Conservation (phyloP, 805 yeast species). For the Saccharomycopsis oosterbeekiorum region DNA sequence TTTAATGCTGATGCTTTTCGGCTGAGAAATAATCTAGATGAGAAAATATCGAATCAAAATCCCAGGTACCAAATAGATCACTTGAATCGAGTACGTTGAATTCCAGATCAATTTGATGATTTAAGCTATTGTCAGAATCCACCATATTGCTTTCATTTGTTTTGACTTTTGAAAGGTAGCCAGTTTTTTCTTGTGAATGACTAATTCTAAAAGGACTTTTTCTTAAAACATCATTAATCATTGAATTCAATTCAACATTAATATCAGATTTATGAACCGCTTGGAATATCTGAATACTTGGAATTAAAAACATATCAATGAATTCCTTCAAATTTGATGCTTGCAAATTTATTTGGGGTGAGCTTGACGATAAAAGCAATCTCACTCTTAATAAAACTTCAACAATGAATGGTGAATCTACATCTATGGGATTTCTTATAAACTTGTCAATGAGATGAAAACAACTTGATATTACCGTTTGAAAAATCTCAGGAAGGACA, state of each 20-base stretch:
- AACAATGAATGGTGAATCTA: not conserved
- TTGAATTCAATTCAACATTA: not conserved
- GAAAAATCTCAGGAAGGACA: not conserved
- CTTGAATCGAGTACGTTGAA: no score
- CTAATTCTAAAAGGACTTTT: slow-evolving; percentile 12
- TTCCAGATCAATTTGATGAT: no score
- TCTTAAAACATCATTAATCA: slow-evolving; percentile 1
- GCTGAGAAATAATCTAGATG: no score
- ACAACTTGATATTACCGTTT: not conserved
- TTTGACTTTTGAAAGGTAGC: no score
- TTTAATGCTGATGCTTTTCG: no score
- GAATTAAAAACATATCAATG: slow-evolving; percentile 3
- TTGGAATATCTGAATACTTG: slow-evolving; percentile 1
- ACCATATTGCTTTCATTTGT: no score
- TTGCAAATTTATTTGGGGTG: not conserved
- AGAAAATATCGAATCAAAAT: no score
- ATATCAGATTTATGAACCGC: slow-evolving; percentile 1
- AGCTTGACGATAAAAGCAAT: not conserved
- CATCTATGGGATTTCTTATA: not conserved
- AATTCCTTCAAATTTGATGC: slow-evolving; percentile 1
- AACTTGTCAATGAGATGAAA: not conserved
- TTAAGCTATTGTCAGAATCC: no score
- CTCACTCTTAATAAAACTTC: not conserved
- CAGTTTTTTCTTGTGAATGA: no score
- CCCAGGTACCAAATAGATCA: no score